phyloP scores from a whole-genome alignment of 2,329 filamentous ascomycete species.

The Xylaria digitata region DNA sequence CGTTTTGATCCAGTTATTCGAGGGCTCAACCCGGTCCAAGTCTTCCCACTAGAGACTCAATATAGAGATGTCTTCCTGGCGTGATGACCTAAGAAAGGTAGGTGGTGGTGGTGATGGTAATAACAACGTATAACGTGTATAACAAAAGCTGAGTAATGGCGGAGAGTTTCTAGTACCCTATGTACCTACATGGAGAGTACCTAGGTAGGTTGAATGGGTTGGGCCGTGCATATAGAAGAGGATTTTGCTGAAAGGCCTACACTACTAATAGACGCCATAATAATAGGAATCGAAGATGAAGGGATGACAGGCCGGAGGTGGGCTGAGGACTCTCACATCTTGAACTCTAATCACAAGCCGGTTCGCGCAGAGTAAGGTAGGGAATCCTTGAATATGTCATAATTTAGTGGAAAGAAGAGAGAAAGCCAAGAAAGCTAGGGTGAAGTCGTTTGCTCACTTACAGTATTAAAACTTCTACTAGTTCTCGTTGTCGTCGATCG shows the following conservation, averaged over 20 bases:
- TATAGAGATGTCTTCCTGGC: not conserved
- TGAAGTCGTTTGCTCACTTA: conserved; percentile 19
- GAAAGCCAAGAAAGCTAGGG: conserved; percentile 34
- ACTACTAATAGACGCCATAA: not conserved
- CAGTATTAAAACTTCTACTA: conserved; percentile 10
- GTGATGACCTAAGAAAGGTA: not conserved
- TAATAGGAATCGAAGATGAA: not conserved
- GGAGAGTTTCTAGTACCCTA: conserved; percentile 7
- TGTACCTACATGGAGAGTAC: conserved; percentile 16
- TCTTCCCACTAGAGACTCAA: conserved; percentile 13
- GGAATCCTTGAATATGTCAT: conserved; percentile 35
- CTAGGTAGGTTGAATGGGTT: conserved; percentile 1
- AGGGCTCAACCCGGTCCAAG: conserved; percentile 21
- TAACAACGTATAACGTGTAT: too few relatives aligned
- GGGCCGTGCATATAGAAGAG: not conserved
- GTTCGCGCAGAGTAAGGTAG: conserved; percentile 20
- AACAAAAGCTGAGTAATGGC: conserved; percentile 16
- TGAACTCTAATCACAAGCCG: conserved; percentile 15
- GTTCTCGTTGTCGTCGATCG: conserved; percentile 29
- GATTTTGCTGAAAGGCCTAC: conserved; percentile 1
- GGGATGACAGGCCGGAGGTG: conserved; percentile 10
- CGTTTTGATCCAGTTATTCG: conserved; percentile 9
- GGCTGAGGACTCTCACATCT: conserved; percentile 27
- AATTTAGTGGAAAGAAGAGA: conserved; percentile 24
- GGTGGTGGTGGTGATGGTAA: not conserved